phyloP scores from a whole-genome alignment of 2,329 filamentous ascomycete species.

The Apiospora pterosperma region DNA sequence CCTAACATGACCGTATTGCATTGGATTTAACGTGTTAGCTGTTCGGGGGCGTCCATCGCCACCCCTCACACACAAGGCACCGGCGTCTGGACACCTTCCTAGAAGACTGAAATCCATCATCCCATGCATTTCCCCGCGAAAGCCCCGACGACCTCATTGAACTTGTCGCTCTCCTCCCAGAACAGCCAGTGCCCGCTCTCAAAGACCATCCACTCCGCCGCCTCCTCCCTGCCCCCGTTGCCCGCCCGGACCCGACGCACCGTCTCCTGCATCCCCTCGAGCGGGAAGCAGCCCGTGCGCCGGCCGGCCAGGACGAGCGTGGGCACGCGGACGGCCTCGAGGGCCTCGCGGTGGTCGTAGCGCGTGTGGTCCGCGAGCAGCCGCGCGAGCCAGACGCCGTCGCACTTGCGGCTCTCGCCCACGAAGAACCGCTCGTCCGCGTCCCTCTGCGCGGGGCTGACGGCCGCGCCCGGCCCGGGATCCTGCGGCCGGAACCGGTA shows the following conservation, averaged over 20 bases:
- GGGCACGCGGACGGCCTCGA: constrained; percentile 30
- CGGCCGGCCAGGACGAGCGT: constrained; percentile 33
- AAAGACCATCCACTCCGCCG: constrained; percentile 28
- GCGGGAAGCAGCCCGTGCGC: constrained; percentile 35
- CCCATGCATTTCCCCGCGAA: constrained; percentile 20
- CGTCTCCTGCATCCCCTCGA: constrained; percentile 35
- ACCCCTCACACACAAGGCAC: too few relatives aligned
- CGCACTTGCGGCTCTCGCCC: constrained; percentile 29
- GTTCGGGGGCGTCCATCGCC: background rate
- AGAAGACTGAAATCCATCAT: too few relatives aligned
- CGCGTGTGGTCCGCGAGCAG: constrained; percentile 36
- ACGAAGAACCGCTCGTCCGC: constrained; percentile 34
- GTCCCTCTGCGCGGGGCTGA: background rate
- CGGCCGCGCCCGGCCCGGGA: background rate
- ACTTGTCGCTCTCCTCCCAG: constrained; percentile 35
- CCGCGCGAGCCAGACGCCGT: constrained; percentile 33
- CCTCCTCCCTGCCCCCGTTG: constrained; percentile 9
- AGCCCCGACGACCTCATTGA: constrained; percentile 30
- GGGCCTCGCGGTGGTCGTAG: constrained; percentile 38
- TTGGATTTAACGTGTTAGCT: background rate
- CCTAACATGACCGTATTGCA: background rate
- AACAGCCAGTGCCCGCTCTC: constrained; percentile 38
- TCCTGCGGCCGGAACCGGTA: constrained; percentile 27
- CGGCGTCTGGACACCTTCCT: too few relatives aligned
- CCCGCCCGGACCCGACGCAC: constrained; percentile 23